These are phyloP conservation scores for Talaromyces sp. DNA, from an alignment of 2,329 filamentous ascomycete species.

Conservation along the genomic window DNA sequence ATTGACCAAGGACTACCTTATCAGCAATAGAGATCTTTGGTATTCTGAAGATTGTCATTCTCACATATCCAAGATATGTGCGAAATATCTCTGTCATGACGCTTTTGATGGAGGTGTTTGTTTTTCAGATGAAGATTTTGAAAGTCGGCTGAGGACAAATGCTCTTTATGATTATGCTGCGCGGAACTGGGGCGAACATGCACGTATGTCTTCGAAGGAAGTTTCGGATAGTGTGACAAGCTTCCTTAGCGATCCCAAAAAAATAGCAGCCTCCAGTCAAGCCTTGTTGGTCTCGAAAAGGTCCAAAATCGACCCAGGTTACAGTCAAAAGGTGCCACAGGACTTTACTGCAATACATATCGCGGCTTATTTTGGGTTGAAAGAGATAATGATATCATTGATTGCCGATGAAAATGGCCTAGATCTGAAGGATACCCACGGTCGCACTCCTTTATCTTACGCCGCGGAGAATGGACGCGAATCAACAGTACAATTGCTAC, in stretches of 20 bases:
- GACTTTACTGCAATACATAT: not conserved
- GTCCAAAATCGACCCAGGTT: not conserved
- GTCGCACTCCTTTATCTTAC: not conserved
- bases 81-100: slow-evolving; percentile 19
- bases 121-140: not conserved
- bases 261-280: not conserved
- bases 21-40: slow-evolving; percentile 6
- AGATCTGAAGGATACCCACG: not conserved
- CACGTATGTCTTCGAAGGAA: not conserved
- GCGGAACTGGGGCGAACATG: slow-evolving; percentile 16
- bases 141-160: slow-evolving; percentile 3
- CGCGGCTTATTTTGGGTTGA: not conserved
- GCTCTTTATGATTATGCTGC: slow-evolving; percentile 16
- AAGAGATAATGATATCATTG: not conserved
- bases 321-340: not conserved
- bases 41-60: slow-evolving; percentile 22
- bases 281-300: not conserved
- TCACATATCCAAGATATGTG: slow-evolving; percentile 14
- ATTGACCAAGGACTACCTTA: slow-evolving; percentile 28
- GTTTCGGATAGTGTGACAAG: not conserved
- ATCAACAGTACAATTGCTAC: not conserved
- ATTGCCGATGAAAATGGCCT: not conserved
- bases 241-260: not conserved
- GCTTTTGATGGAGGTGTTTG: slow-evolving; percentile 10
- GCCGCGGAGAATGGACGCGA: not conserved